Conservation (phyloP, 208 protist genomes). For the Trypanosoma caninum region DNA sequence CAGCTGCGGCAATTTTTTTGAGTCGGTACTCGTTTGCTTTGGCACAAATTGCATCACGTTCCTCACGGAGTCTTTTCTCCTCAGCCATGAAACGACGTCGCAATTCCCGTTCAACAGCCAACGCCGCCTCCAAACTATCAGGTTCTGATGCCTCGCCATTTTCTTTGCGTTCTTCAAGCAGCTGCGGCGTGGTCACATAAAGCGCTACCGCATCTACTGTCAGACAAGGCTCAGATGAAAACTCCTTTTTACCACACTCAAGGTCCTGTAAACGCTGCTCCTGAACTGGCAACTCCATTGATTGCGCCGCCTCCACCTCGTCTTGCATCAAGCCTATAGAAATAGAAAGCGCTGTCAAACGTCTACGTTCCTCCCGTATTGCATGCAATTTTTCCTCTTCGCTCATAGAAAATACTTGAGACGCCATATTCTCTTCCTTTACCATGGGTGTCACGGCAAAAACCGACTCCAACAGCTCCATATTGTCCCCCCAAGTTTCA, state of each 20-base stretch:
- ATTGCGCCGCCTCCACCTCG: not conserved
- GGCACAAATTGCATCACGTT: conserved; percentile 23
- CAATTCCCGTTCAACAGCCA: conserved; percentile 29
- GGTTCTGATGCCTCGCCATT: not conserved
- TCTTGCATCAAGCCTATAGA: not conserved
- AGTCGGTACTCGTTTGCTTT: conserved; percentile 44
- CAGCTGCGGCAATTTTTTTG: conserved; percentile 39
- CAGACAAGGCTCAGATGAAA: not conserved
- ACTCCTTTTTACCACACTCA: not conserved
- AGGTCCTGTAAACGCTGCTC: too few species aligned
- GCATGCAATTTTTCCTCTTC: too few species aligned
- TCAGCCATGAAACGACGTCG: conserved; percentile 13
- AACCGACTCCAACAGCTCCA: conserved; percentile 26
- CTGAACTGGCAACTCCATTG: not conserved
- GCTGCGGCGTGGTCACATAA: not conserved
- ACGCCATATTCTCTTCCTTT: not conserved
- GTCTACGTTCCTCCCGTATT: not conserved
- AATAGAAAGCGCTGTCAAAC: not conserved
- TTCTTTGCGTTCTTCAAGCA: not conserved
- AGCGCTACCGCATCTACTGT: not conserved
- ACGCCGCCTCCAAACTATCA: conserved; percentile 21
- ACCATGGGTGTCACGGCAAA: too few species aligned
- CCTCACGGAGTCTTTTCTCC: conserved; percentile 18
- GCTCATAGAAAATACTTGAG: too few species aligned
- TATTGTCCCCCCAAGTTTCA: not conserved